phyloP scores from a whole-genome alignment of 306 rosid species.

The Sphenostylis stenocarpa region DNA sequence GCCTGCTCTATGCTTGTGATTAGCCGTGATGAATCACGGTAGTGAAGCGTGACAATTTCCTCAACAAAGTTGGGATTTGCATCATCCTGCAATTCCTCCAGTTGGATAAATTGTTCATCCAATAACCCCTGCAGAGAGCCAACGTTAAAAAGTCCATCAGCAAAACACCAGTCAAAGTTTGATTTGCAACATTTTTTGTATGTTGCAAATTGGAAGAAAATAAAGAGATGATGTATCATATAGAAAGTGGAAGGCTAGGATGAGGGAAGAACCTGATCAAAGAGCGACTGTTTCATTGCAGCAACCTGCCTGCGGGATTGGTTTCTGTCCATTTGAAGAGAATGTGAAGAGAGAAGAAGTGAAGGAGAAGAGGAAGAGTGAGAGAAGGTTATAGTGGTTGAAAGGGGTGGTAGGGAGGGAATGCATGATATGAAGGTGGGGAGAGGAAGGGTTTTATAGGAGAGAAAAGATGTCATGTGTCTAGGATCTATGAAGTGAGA shows the following conservation, averaged over 20 bases:
- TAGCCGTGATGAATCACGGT: slow-evolving; percentile 71
- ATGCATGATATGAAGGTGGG: slow-evolving; percentile 31
- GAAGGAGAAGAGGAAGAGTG: background rate
- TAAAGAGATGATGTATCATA: background rate
- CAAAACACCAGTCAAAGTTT: background rate
- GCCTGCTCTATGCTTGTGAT: slow-evolving; percentile 70
- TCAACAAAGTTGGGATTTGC: slow-evolving; percentile 91
- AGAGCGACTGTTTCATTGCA: slow-evolving; percentile 70
- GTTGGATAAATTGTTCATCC: slow-evolving; percentile 86
- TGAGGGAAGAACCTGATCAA: slow-evolving; percentile 64
- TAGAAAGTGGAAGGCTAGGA: background rate
- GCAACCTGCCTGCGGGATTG: slow-evolving; percentile 55
- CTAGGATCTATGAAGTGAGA: slow-evolving; percentile 30
- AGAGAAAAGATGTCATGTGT: slow-evolving; percentile 35
- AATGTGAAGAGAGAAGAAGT: background rate
- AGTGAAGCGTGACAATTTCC: slow-evolving; percentile 76
- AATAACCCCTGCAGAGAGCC: slow-evolving; percentile 55
- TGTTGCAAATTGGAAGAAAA: background rate
- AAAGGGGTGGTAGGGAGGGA: slow-evolving; percentile 18
- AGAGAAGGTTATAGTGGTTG: background rate
- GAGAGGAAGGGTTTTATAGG: slow-evolving; percentile 41
- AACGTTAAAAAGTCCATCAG: background rate
- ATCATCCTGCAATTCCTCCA: slow-evolving; percentile 88
- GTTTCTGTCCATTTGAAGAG: slow-evolving; percentile 53
- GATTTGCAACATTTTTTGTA: background rate